Percentiles rank a stretch among this genome's conserved stretches.
phyloP scores from a whole-genome alignment of 441 rosid genomes.

The Euphorbia celastroides region DNA sequence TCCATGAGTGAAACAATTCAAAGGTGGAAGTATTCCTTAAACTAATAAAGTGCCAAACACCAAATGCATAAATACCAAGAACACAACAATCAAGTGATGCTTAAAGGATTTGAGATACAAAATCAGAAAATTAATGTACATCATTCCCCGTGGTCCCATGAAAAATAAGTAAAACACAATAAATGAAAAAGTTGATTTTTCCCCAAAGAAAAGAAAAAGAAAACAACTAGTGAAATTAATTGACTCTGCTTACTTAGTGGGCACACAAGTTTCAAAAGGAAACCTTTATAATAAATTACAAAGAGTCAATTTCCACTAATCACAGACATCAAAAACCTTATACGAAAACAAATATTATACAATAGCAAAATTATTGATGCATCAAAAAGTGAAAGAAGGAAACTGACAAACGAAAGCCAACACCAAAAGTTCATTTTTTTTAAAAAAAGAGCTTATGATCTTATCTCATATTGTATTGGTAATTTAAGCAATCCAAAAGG shows the following conservation, averaged over 20 bases:
- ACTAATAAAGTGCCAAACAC: neutral
- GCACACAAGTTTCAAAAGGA: conserved; percentile 19
- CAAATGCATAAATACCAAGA: too few species aligned
- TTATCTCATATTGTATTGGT: neutral
- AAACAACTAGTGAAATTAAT: conserved; percentile 22
- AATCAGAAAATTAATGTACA: conserved; percentile 11
- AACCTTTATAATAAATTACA: conserved; percentile 13
- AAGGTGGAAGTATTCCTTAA: conserved; percentile 5
- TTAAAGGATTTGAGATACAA: conserved; percentile 6
- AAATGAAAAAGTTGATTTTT: too few species aligned
- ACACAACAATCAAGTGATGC: neutral
- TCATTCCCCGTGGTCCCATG: neutral
- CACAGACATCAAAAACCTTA: conserved; percentile 1
- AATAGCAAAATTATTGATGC: conserved; percentile 4
- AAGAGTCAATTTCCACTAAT: conserved; percentile 16
- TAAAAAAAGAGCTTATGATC: neutral
- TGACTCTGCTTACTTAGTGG: conserved; percentile 18
- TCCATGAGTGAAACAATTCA: conserved; percentile 2
- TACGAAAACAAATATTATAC: conserved; percentile 3
- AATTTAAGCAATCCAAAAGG: neutral
- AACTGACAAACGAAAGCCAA: conserved; percentile 9
- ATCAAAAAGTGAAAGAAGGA: conserved; percentile 14
- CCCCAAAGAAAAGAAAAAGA: neutral
- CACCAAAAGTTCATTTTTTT: neutral
- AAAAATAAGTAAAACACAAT: too few species aligned